phyloP scores from a whole-genome alignment of 768 basidiomycete species.

The Cystobasidium ongulense region DNA sequence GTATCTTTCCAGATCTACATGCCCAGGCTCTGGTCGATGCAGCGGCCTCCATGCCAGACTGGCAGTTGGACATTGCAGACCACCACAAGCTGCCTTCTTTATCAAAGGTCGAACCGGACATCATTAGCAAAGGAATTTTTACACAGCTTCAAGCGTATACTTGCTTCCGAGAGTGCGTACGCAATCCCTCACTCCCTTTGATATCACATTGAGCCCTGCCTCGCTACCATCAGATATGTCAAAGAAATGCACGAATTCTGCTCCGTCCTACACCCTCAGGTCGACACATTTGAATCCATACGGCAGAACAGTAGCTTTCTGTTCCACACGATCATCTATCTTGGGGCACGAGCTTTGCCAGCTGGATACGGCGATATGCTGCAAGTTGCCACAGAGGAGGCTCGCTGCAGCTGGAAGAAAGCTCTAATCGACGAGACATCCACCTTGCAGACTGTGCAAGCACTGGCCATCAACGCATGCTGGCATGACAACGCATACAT shows the following conservation, averaged over 20 bases:
- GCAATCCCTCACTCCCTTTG: too few relatives aligned
- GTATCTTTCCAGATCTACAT: not conserved
- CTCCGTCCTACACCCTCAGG: not conserved
- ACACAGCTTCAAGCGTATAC: not conserved
- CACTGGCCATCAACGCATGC: not conserved
- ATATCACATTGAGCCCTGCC: too few relatives aligned
- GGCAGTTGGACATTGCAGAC: not conserved
- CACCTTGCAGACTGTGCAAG: not conserved
- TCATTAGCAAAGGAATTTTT: not conserved
- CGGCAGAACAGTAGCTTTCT: not conserved
- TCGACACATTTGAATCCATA: not conserved
- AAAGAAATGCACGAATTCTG: not conserved
- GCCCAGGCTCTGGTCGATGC: not conserved
- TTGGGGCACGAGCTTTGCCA: not conserved
- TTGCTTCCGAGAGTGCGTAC: not conserved
- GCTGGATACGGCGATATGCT: too few relatives aligned
- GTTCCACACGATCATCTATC: not conserved
- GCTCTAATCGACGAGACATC: not conserved
- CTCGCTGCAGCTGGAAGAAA: not conserved
- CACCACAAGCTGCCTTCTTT: not conserved
- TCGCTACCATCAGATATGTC: not conserved
- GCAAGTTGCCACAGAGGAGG: not conserved
- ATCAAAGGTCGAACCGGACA: not conserved
- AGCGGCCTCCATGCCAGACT: not conserved
- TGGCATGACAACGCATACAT: not conserved